These are phyloP conservation scores for Apiospora koreana DNA, from an alignment of 2,329 filamentous ascomycete genomes.

Conservation along the genomic window DNA sequence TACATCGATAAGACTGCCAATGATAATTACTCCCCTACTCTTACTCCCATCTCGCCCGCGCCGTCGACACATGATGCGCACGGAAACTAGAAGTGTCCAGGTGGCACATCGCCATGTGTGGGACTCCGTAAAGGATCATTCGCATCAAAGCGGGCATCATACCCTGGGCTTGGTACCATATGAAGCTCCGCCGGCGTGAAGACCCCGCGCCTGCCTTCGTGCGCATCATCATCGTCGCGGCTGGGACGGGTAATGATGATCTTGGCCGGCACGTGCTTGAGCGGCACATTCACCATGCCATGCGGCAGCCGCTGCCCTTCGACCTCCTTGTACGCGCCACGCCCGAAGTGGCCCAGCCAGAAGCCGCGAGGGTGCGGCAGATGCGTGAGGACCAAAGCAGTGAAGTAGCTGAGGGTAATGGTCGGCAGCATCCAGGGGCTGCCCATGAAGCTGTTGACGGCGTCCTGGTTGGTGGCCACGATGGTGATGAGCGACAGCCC, in stretches of 20 bases:
- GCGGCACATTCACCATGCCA: not conserved
- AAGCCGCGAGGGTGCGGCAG: conserved; percentile 19
- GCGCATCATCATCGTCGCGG: not conserved
- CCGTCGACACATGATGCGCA: no score
- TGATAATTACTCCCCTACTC: no score
- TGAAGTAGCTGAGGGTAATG: conserved; percentile 28
- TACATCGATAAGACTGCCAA: no score
- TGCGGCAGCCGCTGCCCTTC: not conserved
- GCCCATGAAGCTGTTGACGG: conserved; percentile 21
- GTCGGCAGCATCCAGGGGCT: conserved; percentile 30
- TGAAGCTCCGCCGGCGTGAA: not conserved
- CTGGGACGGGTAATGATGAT: not conserved
- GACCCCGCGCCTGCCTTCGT: not conserved
- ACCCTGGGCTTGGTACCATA: not conserved
- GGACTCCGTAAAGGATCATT: not conserved
- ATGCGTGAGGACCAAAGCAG: conserved; percentile 22
- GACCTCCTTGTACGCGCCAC: conserved; percentile 12
- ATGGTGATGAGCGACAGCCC: conserved; percentile 24
- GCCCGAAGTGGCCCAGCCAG: not conserved
- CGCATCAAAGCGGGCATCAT: not conserved
- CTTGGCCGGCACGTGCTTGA: not conserved
- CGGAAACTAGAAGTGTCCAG: not conserved
- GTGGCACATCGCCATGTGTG: not conserved
- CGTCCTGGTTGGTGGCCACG: conserved; percentile 19
- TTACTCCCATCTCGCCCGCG: no score